Evolutionary conservation across 805 yeast genomes (phyloP).

Genomic region (Ogataea chonburiensis): DNA sequence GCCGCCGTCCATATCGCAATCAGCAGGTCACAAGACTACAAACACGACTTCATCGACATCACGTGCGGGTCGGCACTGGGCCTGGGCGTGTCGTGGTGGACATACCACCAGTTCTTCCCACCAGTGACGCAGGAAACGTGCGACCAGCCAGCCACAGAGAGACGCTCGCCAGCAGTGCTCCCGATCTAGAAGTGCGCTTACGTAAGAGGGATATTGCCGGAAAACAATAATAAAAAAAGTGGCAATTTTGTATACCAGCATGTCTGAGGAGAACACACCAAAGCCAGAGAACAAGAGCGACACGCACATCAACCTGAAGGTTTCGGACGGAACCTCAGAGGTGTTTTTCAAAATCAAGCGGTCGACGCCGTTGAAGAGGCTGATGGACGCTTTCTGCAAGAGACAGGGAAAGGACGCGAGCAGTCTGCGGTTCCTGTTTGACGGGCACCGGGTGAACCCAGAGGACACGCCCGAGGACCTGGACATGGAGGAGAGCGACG

Average conservation of each 20-base stretch:
- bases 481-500: constrained; percentile 94
- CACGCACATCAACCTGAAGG: constrained; percentile 84
- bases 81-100: constrained; percentile 40
- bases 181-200: constrained; percentile 10
- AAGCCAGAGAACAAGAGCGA: constrained; percentile 47
- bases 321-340: constrained; percentile 90
- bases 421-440: constrained; percentile 84
- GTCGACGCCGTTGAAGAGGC: constrained; percentile 86
- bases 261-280: constrained; percentile 34
- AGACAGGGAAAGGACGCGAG: constrained; percentile 89
- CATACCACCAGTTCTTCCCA: constrained; percentile 29
- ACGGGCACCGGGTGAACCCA: constrained; percentile 85
- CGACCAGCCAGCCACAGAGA: constrained; percentile 12
- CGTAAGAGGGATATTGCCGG: constrained; percentile 3
- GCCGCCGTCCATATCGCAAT: constrained; percentile 73
- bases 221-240: constrained; percentile 7
- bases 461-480: constrained; percentile 91
- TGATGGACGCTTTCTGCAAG: constrained; percentile 97
- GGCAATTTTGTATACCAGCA: constrained; percentile 11
- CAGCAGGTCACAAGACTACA: constrained; percentile 82
- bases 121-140: constrained; percentile 13
- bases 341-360: constrained; percentile 93
- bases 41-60: constrained; percentile 88
- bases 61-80: constrained; percentile 71
- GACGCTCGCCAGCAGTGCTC: constrained; percentile 7